A percentile compares a stretch with the other conserved stretches of the same genome.
Evolutionary conservation across 495 filamentous ascomycete genomes (phyloP).

Genomic region (Astrothelium macrocarpum): DNA sequence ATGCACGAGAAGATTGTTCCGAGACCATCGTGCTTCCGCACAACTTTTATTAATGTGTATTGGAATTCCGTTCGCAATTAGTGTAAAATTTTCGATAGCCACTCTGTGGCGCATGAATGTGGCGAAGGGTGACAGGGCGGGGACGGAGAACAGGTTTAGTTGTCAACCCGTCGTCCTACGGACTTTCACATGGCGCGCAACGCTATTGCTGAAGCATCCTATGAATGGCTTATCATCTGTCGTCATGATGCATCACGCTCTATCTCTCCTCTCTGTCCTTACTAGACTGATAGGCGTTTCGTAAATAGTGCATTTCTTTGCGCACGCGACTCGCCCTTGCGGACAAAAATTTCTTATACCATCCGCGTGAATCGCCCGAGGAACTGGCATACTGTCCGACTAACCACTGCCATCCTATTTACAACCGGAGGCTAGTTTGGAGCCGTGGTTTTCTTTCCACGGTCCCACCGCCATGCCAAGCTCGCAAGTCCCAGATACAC

Average conservation of each 20-base stretch:
- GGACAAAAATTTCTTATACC: neutral
- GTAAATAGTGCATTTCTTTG: neutral
- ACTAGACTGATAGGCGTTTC: neutral
- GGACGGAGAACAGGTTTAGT: neutral
- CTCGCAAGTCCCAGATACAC: neutral
- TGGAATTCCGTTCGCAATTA: too few species aligned
- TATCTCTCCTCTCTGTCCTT: neutral
- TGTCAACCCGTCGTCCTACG: neutral
- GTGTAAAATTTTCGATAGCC: neutral
- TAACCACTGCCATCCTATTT: neutral
- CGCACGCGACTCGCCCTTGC: neutral
- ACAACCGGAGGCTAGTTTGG: too few species aligned
- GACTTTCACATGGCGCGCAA: neutral
- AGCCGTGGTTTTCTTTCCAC: too few species aligned
- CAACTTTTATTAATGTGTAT: too few species aligned
- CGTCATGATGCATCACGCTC: neutral
- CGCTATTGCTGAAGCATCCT: neutral
- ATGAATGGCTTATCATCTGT: neutral
- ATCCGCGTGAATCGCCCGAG: neutral
- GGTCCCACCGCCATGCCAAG: neutral
- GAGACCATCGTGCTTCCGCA: too few species aligned
- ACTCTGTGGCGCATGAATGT: neutral
- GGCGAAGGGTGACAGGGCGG: neutral
- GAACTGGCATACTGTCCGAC: neutral
- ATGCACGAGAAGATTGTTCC: conserved; percentile 42